Evolutionary conservation across 805 yeast species (phyloP), one percentile per base, ranked within the genome.

Genomic region (Schwanniomyces pseudopolymorphus): DNA sequence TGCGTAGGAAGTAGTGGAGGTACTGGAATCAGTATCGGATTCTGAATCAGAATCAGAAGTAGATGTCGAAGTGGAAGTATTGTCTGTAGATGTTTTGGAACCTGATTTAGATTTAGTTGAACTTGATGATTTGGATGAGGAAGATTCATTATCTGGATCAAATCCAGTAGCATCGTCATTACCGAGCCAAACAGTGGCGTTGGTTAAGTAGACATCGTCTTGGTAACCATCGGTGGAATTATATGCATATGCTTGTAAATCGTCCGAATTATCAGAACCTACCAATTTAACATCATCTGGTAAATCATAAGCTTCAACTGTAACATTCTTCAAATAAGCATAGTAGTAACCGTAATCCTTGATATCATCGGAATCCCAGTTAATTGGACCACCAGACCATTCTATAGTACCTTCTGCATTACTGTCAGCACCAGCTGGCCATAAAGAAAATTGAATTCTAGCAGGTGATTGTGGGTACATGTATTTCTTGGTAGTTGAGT

Each of bases 371-470:
- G 91, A 78, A 63, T 85, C 67, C 97, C 97, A 91, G 70, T 88
- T 74, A 50, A 91, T 81, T 24, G 52, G 72, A 69, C 97, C 97
- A 69, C 96, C 96, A 31, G 96, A 87, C 91, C 91, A 90, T 47
- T 75, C 85, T 50, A 79, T 74, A 11, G 90, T 85, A 73, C 91
- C 91, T 22, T 58, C 52, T 19, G 78, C 79, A 57, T 75, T 77
- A 25, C 72, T 57, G 8, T 77, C 51, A 50, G 68, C 75, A 64
- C 90, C 91, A 70, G 80, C 91, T 2, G 92, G 89, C 92, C 92
- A 86, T 47, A 86, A 61, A 3, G 91, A 86, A 43, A 85, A 64
- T 61, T 86, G 89, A 40, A 90, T 69, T 59, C 85, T 74, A 43
- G 89, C 69, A 9, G 92, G 92, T 1, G 92, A 85, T 65, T 84